Evolutionary conservation across 805 yeast genomes (phyloP), one percentile per base, ranked within the genome.

Genomic region (Suhomyces xylopsoci): DNA sequence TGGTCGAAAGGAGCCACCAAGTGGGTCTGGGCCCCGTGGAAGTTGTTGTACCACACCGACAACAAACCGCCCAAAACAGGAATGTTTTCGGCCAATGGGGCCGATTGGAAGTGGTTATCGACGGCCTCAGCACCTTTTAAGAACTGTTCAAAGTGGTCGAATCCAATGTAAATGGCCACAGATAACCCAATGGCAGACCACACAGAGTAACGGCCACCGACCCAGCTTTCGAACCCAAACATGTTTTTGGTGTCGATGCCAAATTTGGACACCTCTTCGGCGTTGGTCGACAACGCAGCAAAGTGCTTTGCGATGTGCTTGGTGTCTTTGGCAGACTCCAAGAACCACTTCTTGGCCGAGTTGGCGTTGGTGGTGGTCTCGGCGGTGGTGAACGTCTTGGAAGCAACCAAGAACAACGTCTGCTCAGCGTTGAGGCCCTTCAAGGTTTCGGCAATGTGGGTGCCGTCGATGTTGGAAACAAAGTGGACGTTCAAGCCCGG

Each of bases 201-300:
- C 57, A 94, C 99, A n/a, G 99, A 94, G 85, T 94, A 94, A 76
- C 99, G 88, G 70, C 99, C 99, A 68, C 99, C 99, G 59, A 94
- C 99, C 99, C 99, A 94, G 77, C 79, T 87, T 73, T 92, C 97
- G 67, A 94, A 94, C 58, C 96, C 98, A 75, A 94, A 94, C 99
- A 94, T 94, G 81, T 94, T 94, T 72, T 84, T 87, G 70, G 97
- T 84, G 79, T 94, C 98, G 62, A 94, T 94, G 68, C 99, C 99
- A 66, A 94, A 94, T 77, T 90, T 88, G 65, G 86, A 81, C 58
- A 94, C 99, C 74, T 88, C 97, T 49, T 74, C 76, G 56, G 90
- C 96, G 73, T 94, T 94, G 58, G 99, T 94, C 57, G 97, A 90
- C 61, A 94, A 81, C 53, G 99, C 99, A 64, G 86, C 99, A 69